Evolutionary conservation across 129 eudicot species (phyloP).

Genomic region (Artemisia annua): DNA sequence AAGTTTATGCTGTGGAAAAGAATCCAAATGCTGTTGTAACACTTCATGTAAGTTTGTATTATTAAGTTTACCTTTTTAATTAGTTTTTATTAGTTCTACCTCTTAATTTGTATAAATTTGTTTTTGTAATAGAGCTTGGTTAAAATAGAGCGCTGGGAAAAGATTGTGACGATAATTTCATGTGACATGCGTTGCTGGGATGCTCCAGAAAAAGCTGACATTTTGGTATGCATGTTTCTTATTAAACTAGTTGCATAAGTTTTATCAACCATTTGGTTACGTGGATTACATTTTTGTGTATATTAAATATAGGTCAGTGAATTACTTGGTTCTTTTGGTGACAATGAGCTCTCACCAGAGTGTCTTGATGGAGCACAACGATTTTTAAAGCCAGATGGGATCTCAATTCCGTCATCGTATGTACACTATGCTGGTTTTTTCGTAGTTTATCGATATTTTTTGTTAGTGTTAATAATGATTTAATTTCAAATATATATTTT

Average conservation of each 20-base stretch:
- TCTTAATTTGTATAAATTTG: background rate
- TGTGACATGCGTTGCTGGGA: slow-evolving; percentile 94
- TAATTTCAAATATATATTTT: too few species aligned
- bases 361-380: slow-evolving; percentile 96
- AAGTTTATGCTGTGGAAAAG: slow-evolving; percentile 95
- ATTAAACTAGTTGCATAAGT: background rate
- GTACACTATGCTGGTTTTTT: slow-evolving; percentile 21
- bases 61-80: background rate
- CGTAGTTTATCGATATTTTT: background rate
- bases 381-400: slow-evolving; percentile 83
- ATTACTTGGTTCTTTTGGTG: slow-evolving; percentile 94
- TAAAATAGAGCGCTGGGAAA: slow-evolving; percentile 91
- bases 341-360: slow-evolving; percentile 97
- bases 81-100: background rate
- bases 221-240: slow-evolving; percentile 51
- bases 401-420: slow-evolving; percentile 95
- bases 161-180: slow-evolving; percentile 69
- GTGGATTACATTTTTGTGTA: background rate
- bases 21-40: slow-evolving; percentile 98
- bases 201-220: slow-evolving; percentile 96
- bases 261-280: background rate
- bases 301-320: slow-evolving; percentile 72
- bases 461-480: background rate
- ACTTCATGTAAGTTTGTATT: slow-evolving; percentile 63
- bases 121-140: slow-evolving; percentile 62